These are phyloP conservation scores for Botrytis porri DNA, from an alignment of 2,329 filamentous ascomycete genomes.

Conservation along the genomic window DNA sequence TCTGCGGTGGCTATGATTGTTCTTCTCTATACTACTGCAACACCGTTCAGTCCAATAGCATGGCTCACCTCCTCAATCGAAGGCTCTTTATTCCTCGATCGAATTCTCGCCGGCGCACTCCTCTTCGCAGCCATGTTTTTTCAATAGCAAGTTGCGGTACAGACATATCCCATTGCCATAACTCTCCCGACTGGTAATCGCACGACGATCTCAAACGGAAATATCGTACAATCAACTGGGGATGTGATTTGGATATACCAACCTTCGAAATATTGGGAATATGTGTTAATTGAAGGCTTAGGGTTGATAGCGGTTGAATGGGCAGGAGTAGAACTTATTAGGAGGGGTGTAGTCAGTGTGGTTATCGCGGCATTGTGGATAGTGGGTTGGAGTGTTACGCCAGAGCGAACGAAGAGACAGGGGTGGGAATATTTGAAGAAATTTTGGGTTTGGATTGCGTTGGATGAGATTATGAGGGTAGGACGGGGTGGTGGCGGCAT, in stretches of 20 bases:
- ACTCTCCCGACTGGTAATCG: background rate
- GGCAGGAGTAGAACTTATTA: slow-evolving; percentile 23
- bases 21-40: slow-evolving; percentile 25
- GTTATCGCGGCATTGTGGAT: slow-evolving; percentile 25
- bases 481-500: background rate
- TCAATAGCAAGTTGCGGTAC: slow-evolving; percentile 29
- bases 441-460: slow-evolving; percentile 30
- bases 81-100: slow-evolving; percentile 26
- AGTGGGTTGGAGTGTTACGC: slow-evolving; percentile 25
- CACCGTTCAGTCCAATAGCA: slow-evolving; percentile 28
- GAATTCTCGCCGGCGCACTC: slow-evolving; percentile 24
- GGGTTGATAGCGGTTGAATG: slow-evolving; percentile 21
- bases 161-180: slow-evolving; percentile 21
- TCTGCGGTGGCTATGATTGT: slow-evolving; percentile 5
- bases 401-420: slow-evolving; percentile 22
- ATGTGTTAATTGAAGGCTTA: slow-evolving; percentile 19
- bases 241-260: slow-evolving; percentile 25
- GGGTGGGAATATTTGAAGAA: slow-evolving; percentile 26
- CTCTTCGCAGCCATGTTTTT: slow-evolving; percentile 27
- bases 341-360: slow-evolving; percentile 19
- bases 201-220: slow-evolving; percentile 9
- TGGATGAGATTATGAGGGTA: slow-evolving; percentile 24
- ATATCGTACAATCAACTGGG: background rate
- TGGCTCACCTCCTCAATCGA: slow-evolving; percentile 23
- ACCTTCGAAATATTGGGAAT: slow-evolving; percentile 26